Evolutionary conservation across 23 red algal species (phyloP).

Genomic region (Gracilaria caudata): DNA sequence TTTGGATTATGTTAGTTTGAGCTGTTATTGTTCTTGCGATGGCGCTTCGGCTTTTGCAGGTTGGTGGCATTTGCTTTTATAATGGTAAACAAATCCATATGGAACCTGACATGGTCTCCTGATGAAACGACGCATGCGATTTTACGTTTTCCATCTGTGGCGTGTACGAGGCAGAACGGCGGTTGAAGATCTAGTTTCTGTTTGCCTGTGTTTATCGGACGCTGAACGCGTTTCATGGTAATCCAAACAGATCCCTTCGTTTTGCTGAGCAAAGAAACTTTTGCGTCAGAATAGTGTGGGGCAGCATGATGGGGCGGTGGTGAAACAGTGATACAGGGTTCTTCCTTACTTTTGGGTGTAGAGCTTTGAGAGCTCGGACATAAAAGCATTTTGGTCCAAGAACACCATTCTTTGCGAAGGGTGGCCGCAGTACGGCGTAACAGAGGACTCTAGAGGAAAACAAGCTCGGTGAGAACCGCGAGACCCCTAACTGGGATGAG

Average conservation of each 20-base stretch:
- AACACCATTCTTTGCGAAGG: conserved; percentile 38
- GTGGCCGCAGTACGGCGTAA: neutral
- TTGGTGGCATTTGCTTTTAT: conserved; percentile 64
- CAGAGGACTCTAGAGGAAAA: too few relatives aligned
- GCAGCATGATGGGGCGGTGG: neutral
- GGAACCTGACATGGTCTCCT: conserved; percentile 63
- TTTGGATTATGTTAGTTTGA: neutral
- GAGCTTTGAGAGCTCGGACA: conserved; percentile 79
- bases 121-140: conserved; percentile 56
- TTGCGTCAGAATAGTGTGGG: neutral
- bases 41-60: conserved; percentile 57
- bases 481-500: too few relatives aligned
- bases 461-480: too few relatives aligned
- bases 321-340: neutral
- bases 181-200: conserved; percentile 35
- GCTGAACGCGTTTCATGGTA: conserved; percentile 66
- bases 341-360: conserved; percentile 62
- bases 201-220: conserved; percentile 51
- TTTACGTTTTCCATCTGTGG: conserved; percentile 73
- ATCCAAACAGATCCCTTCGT: conserved; percentile 74
- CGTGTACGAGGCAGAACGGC: conserved; percentile 63
- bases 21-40: conserved; percentile 18
- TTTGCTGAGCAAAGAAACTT: conserved; percentile 47
- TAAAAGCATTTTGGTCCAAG: conserved; percentile 73
- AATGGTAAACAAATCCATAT: conserved; percentile 74